These are phyloP conservation scores for Evernia prunastri DNA, from an alignment of 495 filamentous ascomycete species.

Conservation along the genomic window DNA sequence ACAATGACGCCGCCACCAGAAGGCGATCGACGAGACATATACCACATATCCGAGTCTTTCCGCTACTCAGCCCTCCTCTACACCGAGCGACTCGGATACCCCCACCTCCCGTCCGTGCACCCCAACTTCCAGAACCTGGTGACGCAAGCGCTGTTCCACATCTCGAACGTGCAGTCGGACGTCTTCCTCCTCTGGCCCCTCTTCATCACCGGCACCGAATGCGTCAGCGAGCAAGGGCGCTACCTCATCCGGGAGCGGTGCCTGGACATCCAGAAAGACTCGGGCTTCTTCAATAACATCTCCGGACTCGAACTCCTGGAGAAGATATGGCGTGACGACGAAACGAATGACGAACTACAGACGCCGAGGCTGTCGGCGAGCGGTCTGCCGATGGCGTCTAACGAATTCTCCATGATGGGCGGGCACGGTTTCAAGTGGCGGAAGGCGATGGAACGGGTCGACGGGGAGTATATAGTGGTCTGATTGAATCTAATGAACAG, in stretches of 20 bases:
- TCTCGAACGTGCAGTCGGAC: slow-evolving; percentile 69
- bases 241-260: slow-evolving; percentile 71
- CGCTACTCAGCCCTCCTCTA: slow-evolving; percentile 85
- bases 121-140: slow-evolving; percentile 81
- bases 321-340: slow-evolving; percentile 64
- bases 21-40: slow-evolving; percentile 42
- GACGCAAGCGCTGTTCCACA: slow-evolving; percentile 70
- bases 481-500: slow-evolving; percentile 32
- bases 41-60: slow-evolving; percentile 76
- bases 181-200: slow-evolving; percentile 94
- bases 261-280: slow-evolving; percentile 76
- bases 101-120: slow-evolving; percentile 64
- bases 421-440: slow-evolving; percentile 67
- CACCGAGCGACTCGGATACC: slow-evolving; percentile 79
- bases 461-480: slow-evolving; percentile 85
- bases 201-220: slow-evolving; percentile 86
- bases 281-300: slow-evolving; percentile 88
- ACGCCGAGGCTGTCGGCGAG: not conserved
- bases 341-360: slow-evolving; percentile 23
- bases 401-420: slow-evolving; percentile 9
- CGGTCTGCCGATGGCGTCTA: slow-evolving; percentile 11
- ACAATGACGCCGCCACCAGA: slow-evolving; percentile 36
- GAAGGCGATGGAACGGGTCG: slow-evolving; percentile 64
- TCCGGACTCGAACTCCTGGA: slow-evolving; percentile 81
- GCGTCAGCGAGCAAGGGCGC: slow-evolving; percentile 74